Evolutionary conservation across 306 rosid genomes (phyloP), one percentile per base, ranked within the genome.

Genomic region (Lathyrus oleraceus): DNA sequence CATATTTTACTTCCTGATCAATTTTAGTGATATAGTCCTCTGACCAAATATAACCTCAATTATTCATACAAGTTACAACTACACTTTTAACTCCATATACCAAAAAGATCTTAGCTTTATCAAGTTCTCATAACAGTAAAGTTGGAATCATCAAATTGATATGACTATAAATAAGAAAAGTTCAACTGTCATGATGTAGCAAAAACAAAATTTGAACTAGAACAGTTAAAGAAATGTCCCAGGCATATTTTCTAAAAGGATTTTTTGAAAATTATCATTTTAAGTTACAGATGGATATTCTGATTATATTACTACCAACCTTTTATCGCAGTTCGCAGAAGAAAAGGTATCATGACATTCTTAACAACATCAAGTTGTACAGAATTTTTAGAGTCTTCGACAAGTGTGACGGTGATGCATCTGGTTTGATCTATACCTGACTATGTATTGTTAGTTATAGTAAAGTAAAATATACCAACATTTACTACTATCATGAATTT

Each of bases 321-420:
- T 87, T 87, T 83, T 61, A 91, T 74, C 56, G 85, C 81, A n/a
- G 86, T 79, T 61, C 77, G 81, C 11, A 91, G 88, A 79, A 95
- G 82, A 77, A 74, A 71, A 42, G 96, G 97, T 76, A 89, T 78
- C 84, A 95, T 43, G n/a, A 36, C 40, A 61, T 81, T 87, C 42
- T 65, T 87, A 78, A 87, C 82, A 40, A 23, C 53, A 62, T 85
- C 91, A 74, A 95, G 81, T 60, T 69, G 85, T 71, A 81, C 39
- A 35, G 85, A 48, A 65, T 73, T 78, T 44, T 57, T 83, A 27
- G 83, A 66, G 63, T 74, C 78, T 64, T 89, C 92, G 61, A 78
- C 76, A 43, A 94, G 16, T 54, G 81, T 47, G 15, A 87, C 84
- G 11, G 79, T 75, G 52, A 95, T 84, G 86, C 97, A 94, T 52